phyloP scores from a whole-genome alignment of 306 rosid species.

The Lablab purpureus region DNA sequence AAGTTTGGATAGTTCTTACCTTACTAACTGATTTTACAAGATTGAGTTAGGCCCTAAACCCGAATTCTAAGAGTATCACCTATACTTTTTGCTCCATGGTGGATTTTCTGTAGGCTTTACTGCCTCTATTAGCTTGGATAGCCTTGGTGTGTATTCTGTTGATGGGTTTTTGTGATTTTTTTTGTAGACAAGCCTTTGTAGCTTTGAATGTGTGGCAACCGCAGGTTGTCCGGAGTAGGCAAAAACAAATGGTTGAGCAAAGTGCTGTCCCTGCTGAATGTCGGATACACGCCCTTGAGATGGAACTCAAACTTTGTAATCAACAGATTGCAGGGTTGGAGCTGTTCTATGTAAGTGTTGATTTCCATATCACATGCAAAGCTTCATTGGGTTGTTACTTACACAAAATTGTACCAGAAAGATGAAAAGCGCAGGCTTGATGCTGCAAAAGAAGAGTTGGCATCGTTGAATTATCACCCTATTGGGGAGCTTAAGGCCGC shows the following conservation, averaged over 20 bases:
- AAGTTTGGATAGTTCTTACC: background rate
- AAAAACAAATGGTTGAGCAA: constrained; percentile 52
- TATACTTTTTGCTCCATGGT: background rate
- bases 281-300: constrained; percentile 50
- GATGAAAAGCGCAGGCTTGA: constrained; percentile 69
- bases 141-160: constrained; percentile 11
- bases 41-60: background rate
- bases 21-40: too few species aligned
- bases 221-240: constrained; percentile 50
- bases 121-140: background rate
- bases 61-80: background rate
- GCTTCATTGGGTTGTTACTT: constrained; percentile 44
- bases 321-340: constrained; percentile 59
- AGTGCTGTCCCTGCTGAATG: constrained; percentile 50
- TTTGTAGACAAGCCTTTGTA: constrained; percentile 76
- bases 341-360: constrained; percentile 70
- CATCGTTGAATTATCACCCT: constrained; percentile 75
- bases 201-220: constrained; percentile 97
- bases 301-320: constrained; percentile 52
- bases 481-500: constrained; percentile 46
- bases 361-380: constrained; percentile 31
- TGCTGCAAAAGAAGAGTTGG: constrained; percentile 67
- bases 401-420: constrained; percentile 57
- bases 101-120: background rate
- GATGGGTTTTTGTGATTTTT: constrained; percentile 40